Base-by-base conservation (phyloP, 2,329 filamentous ascomycete genomes). In the Dryadomyces quercivorus region DNA sequence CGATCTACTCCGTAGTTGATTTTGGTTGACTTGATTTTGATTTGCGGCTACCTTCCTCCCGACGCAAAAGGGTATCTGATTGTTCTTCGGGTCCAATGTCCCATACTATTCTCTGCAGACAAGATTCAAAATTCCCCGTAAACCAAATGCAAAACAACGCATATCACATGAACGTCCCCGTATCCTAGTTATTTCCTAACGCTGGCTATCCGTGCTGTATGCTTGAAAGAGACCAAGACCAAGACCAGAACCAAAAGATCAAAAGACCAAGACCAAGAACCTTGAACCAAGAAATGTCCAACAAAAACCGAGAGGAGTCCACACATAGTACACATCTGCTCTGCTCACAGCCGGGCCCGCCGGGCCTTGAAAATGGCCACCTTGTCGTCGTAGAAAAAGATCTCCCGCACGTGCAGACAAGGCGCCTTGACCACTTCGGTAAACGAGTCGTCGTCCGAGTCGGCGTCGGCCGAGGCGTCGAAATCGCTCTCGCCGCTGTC, bases 381-480 rank as follows among this genome's bases (percentile, higher is more conserved):
- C 67, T 88, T 88, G 65, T 92, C 87, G 65, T 92, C 88, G 63
- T 89, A 91, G 67, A 89, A 92, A 58, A 91, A 68, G 59, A 93
- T 92, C 71, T 92, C 86, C 58, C 86, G 74, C 60, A 92, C 70
- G 54, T 81, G 76, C 57, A 91, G 74, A 61, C 76, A 70, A 34
- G 67, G 63, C 52, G 48, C 21, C 45, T 43, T 51, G 9, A 66
- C 69, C 6, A 71, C 70, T 20, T 75, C 75, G 40, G 75, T 73
- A 50, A 74, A 73, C 5, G 74, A 76, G 58, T 80, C 77, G 12
- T 51, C 56, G 46, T 61, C 61, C 22, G 57, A 57, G 21, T 59
- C 57, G 21, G 15, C 55, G 10, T 53, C 56, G 38, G 61, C 60
- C 22, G 56, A 57, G n/a, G 57, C 58, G 26, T 56, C 65, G 6